Percentiles rank a stretch among this genome's conserved stretches.
Conservation (phyloP, 139 green algal species). For the Yamagishiella unicocca region DNA sequence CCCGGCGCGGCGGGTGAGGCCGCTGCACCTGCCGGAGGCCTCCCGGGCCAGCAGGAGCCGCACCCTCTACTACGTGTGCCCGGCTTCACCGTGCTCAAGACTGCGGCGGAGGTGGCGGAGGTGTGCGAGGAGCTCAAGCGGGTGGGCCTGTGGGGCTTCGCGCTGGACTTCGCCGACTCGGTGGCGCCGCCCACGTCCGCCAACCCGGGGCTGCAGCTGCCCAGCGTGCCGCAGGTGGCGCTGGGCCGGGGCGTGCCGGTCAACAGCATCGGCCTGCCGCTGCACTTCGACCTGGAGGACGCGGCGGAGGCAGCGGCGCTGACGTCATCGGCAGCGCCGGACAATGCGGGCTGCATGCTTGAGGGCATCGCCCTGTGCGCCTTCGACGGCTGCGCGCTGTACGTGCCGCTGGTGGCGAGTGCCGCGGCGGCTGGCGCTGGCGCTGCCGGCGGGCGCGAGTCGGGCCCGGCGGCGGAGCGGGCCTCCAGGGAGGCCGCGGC, state of each 20-base stretch:
- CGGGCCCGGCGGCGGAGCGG: not conserved
- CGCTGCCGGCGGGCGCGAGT: not conserved
- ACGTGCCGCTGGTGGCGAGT: slow-evolving; percentile 57
- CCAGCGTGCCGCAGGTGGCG: slow-evolving; percentile 3
- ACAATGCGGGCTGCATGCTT: slow-evolving; percentile 38
- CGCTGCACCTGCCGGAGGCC: not conserved
- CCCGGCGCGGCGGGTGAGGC: not conserved
- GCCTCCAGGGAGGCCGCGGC: slow-evolving; percentile 13
- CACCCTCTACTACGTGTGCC: not conserved
- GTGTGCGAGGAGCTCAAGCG: not conserved
- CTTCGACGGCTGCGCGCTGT: slow-evolving; percentile 55
- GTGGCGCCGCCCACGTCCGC: not conserved
- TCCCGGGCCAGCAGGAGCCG: not conserved
- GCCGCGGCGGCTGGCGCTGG: not conserved
- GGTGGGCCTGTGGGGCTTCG: slow-evolving; percentile 12
- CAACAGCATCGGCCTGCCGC: slow-evolving; percentile 34
- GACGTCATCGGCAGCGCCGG: not conserved
- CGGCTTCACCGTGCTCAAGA: slow-evolving; percentile 17
- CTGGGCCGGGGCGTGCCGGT: slow-evolving; percentile 9
- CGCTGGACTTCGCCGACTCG: slow-evolving; percentile 18
- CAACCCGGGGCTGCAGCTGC: slow-evolving; percentile 2
- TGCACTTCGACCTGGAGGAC: slow-evolving; percentile 24
- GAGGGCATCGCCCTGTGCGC: slow-evolving; percentile 64
- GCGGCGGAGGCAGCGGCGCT: not conserved
- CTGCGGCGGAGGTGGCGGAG: not conserved